Percentiles rank a stretch among this genome's conserved stretches.
phyloP scores from a whole-genome alignment of 768 basidiomycete genomes.

The Cyathus striatus region DNA sequence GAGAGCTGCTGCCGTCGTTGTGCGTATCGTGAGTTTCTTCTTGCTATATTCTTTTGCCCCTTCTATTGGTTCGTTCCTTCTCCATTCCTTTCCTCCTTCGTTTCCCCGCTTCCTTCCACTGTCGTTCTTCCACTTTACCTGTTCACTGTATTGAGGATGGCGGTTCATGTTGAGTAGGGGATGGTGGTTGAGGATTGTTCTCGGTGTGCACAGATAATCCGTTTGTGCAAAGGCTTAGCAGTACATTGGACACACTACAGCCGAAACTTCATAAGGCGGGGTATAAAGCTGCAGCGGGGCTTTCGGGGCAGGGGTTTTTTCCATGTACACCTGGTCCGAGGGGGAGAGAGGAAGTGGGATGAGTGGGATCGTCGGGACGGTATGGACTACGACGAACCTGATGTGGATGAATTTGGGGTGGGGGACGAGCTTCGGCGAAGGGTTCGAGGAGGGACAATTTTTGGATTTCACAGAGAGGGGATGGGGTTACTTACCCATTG shows the following conservation, averaged over 20 bases:
- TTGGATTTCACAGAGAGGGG: constrained; percentile 1
- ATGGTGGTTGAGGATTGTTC: constrained; percentile 50
- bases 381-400: constrained; percentile 18
- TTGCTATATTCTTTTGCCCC: too few relatives aligned
- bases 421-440: constrained; percentile 3
- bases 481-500: too few relatives aligned
- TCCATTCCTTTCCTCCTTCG: too few relatives aligned
- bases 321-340: constrained; percentile 21
- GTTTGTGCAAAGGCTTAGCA: constrained; percentile 38
- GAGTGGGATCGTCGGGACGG: constrained; percentile 27
- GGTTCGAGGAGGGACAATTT: constrained; percentile 7
- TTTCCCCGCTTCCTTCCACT: too few relatives aligned
- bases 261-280: constrained; percentile 58
- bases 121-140: too few relatives aligned
- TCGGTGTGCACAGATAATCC: constrained; percentile 24
- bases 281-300: constrained; percentile 69
- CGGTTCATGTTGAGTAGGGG: constrained; percentile 56
- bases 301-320: constrained; percentile 57
- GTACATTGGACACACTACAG: constrained; percentile 25
- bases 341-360: constrained; percentile 34
- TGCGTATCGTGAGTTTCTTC: too few relatives aligned
- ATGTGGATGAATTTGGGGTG: background rate
- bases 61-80: too few relatives aligned
- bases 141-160: constrained; percentile 68
- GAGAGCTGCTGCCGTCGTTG: too few relatives aligned